Base-by-base conservation (phyloP, 2,329 filamentous ascomycete species). In the Fusarium circinatum region DNA sequence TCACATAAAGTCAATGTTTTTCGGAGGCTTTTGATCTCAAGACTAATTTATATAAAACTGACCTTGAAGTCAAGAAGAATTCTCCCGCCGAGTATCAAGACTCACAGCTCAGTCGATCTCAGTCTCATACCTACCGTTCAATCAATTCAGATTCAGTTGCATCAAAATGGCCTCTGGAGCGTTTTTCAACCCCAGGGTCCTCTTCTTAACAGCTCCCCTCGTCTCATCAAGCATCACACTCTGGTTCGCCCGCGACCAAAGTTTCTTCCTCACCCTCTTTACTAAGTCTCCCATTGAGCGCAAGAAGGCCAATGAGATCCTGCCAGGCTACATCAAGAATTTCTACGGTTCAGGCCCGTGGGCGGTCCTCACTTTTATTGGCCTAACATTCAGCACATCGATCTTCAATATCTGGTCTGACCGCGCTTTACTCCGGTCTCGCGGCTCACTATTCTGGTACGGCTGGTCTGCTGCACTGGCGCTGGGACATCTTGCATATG, bases 151-250 rank as follows among this genome's bases (percentile, higher is more conserved):
- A 54, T 39, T 26, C 44, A 39, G 20, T 8, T n/a, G 39, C 11
- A 49, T 30, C 18, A 24, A 42, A 18, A 85, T 85, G 84, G 82
- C 83, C 38, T 83, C 82, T 3, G 76, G 78, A 22, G 67, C 73
- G 45, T 82, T 85, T 76, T 80, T 82, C 74, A 80, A 84, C 71
- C 80, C 82, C 17, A 75, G 81, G 49, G 79, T 81, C 12, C 65
- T 78, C 45, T 80, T 88, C 39, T 82, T 86, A 51, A 74, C 85
- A 24, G 80, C 84, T 4, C 86, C 86, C 1, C 78, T 88, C 30
- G 71, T 87, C 71, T 84, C 85, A n/a, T 84, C 85, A 7, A 86
- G 85, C 5, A 82, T 82, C 73, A 83, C 85, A 1, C 80, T 88
- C 57, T 81, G 84, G 73, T 86, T 82, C 79, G 83, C 85, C 20